Conservation (phyloP, 179 eudicot species). For the Dionaea muscipula region DNA sequence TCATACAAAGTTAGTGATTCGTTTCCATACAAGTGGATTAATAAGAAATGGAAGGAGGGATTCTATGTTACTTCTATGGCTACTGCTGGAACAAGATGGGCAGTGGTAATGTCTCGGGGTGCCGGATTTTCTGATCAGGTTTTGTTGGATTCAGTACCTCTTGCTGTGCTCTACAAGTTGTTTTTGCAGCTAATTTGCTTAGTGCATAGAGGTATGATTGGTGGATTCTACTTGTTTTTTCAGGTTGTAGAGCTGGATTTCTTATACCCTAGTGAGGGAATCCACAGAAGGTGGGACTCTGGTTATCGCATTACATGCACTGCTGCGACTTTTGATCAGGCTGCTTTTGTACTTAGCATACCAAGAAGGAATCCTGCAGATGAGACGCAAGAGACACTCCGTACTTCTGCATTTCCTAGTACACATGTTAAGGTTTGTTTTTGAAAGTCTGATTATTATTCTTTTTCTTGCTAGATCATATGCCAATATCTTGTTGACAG, state of each 20-base stretch:
- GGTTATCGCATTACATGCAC: constrained; percentile 84
- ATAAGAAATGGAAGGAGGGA: constrained; percentile 90
- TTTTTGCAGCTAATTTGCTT: not conserved
- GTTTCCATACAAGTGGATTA: constrained; percentile 91
- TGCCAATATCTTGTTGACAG: not conserved
- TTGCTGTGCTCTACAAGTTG: not conserved
- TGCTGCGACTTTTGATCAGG: constrained; percentile 76
- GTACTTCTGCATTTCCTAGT: constrained; percentile 85
- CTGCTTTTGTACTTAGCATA: constrained; percentile 72
- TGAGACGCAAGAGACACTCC: constrained; percentile 92
- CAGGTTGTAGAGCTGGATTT: constrained; percentile 95
- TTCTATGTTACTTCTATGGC: constrained; percentile 89
- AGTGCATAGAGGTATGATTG: not conserved
- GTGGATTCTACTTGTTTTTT: not conserved
- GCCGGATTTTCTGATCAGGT: constrained; percentile 81
- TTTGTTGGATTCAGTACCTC: not conserved
- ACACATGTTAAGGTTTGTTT: constrained; percentile 74
- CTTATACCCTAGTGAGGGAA: constrained; percentile 90
- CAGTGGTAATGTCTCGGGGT: constrained; percentile 90
- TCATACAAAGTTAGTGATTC: constrained; percentile 89
- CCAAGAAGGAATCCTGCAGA: constrained; percentile 67
- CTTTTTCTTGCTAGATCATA: not conserved
- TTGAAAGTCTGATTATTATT: not conserved
- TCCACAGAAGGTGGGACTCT: constrained; percentile 75
- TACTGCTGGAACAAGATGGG: constrained; percentile 86